Conservation (phyloP, 768 basidiomycete genomes). For the Terana coerulea region DNA sequence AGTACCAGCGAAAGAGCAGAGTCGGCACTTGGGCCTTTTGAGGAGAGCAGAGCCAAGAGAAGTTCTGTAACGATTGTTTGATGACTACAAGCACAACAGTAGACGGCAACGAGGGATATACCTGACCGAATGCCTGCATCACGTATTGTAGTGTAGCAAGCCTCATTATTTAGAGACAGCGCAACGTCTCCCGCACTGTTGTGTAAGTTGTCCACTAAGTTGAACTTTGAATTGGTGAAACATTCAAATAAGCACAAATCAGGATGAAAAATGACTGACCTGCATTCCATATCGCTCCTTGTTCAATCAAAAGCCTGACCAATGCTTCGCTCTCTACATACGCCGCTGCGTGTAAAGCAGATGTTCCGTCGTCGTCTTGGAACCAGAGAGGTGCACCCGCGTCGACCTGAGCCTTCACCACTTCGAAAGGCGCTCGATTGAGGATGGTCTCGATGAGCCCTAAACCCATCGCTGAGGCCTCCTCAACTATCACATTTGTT, state of each 20-base stretch:
- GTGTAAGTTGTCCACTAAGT: conserved; percentile 67
- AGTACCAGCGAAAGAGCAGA: conserved; percentile 37
- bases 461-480: conserved; percentile 43
- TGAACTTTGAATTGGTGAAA: not conserved
- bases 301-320: conserved; percentile 62
- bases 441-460: conserved; percentile 59
- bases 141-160: conserved; percentile 75
- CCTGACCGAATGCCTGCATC: conserved; percentile 92
- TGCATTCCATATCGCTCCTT: conserved; percentile 90
- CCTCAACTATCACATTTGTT: conserved; percentile 12
- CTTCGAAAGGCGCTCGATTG: conserved; percentile 38
- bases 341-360: conserved; percentile 83
- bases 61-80: conserved; percentile 47
- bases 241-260: not conserved
- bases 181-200: conserved; percentile 91
- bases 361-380: conserved; percentile 77
- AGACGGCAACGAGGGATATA: conserved; percentile 31
- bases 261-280: conserved; percentile 38
- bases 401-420: conserved; percentile 48
- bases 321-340: conserved; percentile 66
- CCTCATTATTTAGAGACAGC: conserved; percentile 74
- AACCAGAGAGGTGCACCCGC: conserved; percentile 85
- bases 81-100: not conserved
- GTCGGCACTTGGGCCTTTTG: conserved; percentile 27
- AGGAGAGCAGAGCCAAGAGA: conserved; percentile 59